Conservation (phyloP, 352 stramenopile species). For the Phytophthora syringae region DNA sequence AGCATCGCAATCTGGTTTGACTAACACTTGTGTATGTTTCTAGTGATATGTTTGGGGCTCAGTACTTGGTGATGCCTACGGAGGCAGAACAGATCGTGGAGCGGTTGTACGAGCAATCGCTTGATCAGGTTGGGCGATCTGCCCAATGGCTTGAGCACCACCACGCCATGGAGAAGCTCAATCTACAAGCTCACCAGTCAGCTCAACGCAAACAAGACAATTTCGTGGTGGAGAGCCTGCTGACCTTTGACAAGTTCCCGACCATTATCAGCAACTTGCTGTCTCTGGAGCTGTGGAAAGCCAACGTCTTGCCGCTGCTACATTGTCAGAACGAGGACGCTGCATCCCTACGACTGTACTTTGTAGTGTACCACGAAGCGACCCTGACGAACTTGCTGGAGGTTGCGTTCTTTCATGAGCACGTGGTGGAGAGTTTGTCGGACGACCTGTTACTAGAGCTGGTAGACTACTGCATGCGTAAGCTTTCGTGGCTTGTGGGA, state of each 20-base stretch:
- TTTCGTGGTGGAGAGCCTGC: constrained; percentile 92
- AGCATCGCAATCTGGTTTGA: not conserved
- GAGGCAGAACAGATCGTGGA: constrained; percentile 91
- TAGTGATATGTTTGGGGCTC: constrained; percentile 34
- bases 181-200: constrained; percentile 93
- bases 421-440: constrained; percentile 87
- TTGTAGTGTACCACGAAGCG: constrained; percentile 93
- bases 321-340: constrained; percentile 53
- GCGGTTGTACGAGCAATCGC: constrained; percentile 56
- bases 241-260: constrained; percentile 93
- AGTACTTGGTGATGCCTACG: constrained; percentile 75
- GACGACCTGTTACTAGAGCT: constrained; percentile 93
- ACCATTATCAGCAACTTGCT: constrained; percentile 91
- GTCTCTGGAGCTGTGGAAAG: constrained; percentile 91
- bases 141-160: constrained; percentile 90
- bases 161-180: constrained; percentile 91
- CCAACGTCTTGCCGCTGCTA: constrained; percentile 73
- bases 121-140: constrained; percentile 65
- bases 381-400: constrained; percentile 90
- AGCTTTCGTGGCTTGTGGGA: constrained; percentile 85
- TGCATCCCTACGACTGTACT: constrained; percentile 91
- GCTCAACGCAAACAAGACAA: constrained; percentile 91
- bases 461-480: constrained; percentile 93
- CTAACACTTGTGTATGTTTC: constrained; percentile 1
- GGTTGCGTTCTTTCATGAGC: constrained; percentile 90